These are phyloP conservation scores for Dictyostelium citrinum DNA, from an alignment of 78 protist genomes.

Conservation along the genomic window DNA sequence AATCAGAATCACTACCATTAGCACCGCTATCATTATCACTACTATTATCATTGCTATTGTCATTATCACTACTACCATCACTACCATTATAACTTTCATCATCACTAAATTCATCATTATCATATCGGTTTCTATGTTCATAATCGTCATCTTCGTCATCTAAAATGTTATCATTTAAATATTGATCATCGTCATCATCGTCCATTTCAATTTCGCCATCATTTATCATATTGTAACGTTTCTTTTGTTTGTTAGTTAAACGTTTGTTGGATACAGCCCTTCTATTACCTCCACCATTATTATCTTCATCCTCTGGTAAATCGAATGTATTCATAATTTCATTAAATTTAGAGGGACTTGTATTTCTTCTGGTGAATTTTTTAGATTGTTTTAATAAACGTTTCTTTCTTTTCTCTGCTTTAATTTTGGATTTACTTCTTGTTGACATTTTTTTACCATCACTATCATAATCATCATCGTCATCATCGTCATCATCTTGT, in stretches of 20 bases:
- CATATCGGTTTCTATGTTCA: neutral
- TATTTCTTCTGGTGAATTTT: conserved; percentile 36
- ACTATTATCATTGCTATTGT: neutral
- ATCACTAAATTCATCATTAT: neutral
- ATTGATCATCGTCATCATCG: conserved; percentile 1
- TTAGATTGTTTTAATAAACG: neutral
- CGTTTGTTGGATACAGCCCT: neutral
- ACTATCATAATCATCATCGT: conserved; percentile 11
- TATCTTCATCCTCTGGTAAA: conserved; percentile 29
- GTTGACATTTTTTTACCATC: conserved; percentile 11
- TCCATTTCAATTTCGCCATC: neutral
- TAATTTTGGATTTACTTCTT: neutral
- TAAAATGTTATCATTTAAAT: neutral
- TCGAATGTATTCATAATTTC: conserved; percentile 49
- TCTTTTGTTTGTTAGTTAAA: neutral
- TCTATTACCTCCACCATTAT: neutral
- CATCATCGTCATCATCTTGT: neutral
- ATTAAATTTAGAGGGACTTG: conserved; percentile 17
- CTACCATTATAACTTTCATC: neutral
- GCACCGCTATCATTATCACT: neutral
- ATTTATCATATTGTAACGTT: neutral
- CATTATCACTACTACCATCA: neutral
- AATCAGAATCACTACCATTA: neutral
- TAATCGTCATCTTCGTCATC: neutral
- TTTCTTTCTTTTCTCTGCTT: neutral